phyloP scores from a whole-genome alignment of 2,329 filamentous ascomycete genomes.

The Lizonia empirigonia region DNA sequence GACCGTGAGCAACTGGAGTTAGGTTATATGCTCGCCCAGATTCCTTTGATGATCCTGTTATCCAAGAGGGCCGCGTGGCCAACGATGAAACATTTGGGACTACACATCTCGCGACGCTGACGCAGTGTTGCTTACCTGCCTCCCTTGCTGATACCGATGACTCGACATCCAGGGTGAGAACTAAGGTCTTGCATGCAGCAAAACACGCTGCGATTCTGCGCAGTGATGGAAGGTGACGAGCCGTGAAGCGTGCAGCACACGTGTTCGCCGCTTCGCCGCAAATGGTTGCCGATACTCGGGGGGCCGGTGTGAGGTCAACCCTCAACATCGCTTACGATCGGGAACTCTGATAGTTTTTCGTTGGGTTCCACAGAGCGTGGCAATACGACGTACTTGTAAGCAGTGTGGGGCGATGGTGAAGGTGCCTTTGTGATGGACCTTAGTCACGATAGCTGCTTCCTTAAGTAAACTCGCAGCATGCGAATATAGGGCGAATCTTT shows the following conservation, averaged over 20 bases:
- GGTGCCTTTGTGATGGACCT: not conserved
- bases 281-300: not conserved
- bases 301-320: not conserved
- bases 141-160: conserved; percentile 5
- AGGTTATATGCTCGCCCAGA: not conserved
- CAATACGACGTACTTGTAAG: not conserved
- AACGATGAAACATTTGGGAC: not conserved
- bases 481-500: not conserved
- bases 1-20: not conserved
- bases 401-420: not conserved
- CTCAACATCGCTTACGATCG: not conserved
- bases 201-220: not conserved
- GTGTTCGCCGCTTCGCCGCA: not conserved
- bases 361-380: not conserved
- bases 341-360: not conserved
- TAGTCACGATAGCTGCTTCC: conserved; percentile 1
- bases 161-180: not conserved
- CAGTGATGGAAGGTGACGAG: not conserved
- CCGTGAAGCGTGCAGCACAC: not conserved
- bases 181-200: not conserved
- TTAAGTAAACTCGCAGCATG: not conserved
- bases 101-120: conserved; percentile 6
- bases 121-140: conserved; percentile 12
- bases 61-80: conserved; percentile 7
- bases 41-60: not conserved